Base-by-base conservation (phyloP, 768 basidiomycete species). In the Serpula lacrymans region DNA sequence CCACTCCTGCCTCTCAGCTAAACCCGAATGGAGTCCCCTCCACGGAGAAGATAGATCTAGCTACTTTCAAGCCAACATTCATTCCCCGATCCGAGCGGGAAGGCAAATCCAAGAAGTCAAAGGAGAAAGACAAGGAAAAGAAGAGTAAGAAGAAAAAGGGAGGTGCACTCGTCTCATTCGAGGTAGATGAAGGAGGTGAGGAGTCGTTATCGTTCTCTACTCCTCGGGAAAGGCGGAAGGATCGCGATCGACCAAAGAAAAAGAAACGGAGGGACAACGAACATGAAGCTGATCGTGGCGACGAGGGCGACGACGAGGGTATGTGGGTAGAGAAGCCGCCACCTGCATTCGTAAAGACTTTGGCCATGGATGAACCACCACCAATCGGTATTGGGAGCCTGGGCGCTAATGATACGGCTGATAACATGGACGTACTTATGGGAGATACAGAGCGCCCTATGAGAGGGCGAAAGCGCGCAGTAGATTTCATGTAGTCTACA, bases 1-100 rank as follows among this genome's bases (percentile, higher is more conserved):
- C 41, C 6, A 27, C 41, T 13, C 27, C 30, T 4, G 14, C 14
- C 14, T 14, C 39, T 4, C 38, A 41, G n/a, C 34, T 21, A 24
- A 27, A 33, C 12, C 26, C 32, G 11, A 34, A 37, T 22, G 32
- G 5, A 26, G 34, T 25, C 3, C n/a, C n/a, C n/a, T n/a, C n/a
- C n/a, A 23, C 8, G 23, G 39, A 54, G 16, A 58, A 55, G 17
- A 64, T 75, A 6, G 84, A 92, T 54, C 48, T 81, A 20, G 63
- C 72, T n/a, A 80, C 82, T 0, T 97, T 95, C 72, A 88, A 84
- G 53, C 94, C 94, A 1, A 88, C 82, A 0, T 98, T 97, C 57
- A 78, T 89, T 6, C 80, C 82, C 5, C 75, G 80, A n/a, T 45
- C 64, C 10, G 61, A 61, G 23, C 64, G 68, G 6, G 64, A 63